Evolutionary conservation across 495 filamentous ascomycete species (phyloP).

Genomic region (Aspergillus sclerotioniger): DNA sequence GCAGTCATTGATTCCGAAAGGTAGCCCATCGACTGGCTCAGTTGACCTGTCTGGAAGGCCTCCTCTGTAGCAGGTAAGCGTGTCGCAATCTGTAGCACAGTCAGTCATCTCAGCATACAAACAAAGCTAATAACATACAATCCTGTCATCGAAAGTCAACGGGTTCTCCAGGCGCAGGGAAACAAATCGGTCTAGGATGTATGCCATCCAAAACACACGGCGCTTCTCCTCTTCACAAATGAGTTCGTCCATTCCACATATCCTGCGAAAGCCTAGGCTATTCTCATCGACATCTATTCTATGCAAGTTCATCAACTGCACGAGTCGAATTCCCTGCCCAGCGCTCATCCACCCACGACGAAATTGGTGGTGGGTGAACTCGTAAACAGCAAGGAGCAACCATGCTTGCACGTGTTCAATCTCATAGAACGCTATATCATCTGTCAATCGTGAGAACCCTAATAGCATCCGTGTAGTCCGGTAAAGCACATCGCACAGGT

Average conservation of each 20-base stretch:
- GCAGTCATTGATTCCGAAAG: slow-evolving; percentile 39
- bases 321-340: slow-evolving; percentile 47
- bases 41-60: slow-evolving; percentile 46
- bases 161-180: slow-evolving; percentile 41
- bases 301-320: slow-evolving; percentile 44
- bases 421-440: background rate
- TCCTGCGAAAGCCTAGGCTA: background rate
- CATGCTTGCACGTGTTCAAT: slow-evolving; percentile 48
- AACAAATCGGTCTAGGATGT: slow-evolving; percentile 48
- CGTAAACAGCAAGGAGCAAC: slow-evolving; percentile 47
- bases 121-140: slow-evolving; percentile 1
- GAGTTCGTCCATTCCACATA: slow-evolving; percentile 3
- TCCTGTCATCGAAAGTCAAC: slow-evolving; percentile 42
- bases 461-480: slow-evolving; percentile 42
- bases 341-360: slow-evolving; percentile 46
- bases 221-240: slow-evolving; percentile 42
- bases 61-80: slow-evolving; percentile 47
- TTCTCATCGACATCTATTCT: slow-evolving; percentile 32
- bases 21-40: slow-evolving; percentile 34
- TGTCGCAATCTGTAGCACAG: slow-evolving; percentile 17
- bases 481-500: slow-evolving; percentile 40
- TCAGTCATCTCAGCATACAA: background rate
- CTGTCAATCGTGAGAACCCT: background rate
- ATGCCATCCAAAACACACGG: slow-evolving; percentile 54
- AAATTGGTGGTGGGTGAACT: slow-evolving; percentile 38